Conservation (phyloP, 495 filamentous ascomycete species). For the Podospora sp. region DNA sequence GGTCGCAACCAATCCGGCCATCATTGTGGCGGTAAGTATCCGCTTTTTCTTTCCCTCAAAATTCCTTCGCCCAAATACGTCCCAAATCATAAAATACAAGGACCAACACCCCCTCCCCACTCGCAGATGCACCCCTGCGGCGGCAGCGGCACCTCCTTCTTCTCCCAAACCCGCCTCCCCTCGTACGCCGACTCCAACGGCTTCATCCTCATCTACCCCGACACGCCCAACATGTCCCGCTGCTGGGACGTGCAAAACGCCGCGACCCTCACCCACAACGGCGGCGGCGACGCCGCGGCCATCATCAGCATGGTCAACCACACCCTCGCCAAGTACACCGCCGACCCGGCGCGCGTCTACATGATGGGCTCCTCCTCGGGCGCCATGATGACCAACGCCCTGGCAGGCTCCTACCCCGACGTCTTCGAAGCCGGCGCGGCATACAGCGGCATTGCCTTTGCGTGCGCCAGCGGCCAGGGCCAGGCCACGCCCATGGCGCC, state of each 20-base stretch:
- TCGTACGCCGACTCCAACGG: conserved; percentile 46
- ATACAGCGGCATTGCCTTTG: conserved; percentile 10
- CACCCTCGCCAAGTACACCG: conserved; percentile 9
- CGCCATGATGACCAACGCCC: conserved; percentile 14
- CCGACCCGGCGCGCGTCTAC: background rate
- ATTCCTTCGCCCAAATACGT: too few species aligned
- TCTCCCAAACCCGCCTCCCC: conserved; percentile 28
- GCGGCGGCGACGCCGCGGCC: conserved; percentile 6
- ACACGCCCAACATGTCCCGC: conserved; percentile 33
- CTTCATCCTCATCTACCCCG: conserved; percentile 53
- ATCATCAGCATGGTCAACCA: conserved; percentile 14
- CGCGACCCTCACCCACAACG: conserved; percentile 17
- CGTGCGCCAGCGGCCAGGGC: conserved; percentile 9
- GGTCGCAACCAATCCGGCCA: conserved; percentile 40
- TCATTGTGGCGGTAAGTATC: conserved; percentile 36
- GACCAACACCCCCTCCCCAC: background rate
- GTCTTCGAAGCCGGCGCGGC: conserved; percentile 9
- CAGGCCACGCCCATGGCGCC: conserved; percentile 11
- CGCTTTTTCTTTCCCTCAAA: too few species aligned
- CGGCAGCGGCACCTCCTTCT: conserved; percentile 21
- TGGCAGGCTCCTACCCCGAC: background rate
- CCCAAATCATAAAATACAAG: too few species aligned
- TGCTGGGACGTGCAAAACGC: conserved; percentile 10
- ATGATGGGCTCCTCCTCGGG: conserved; percentile 11
- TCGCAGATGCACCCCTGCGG: conserved; percentile 26